A percentile compares a stretch with the other conserved stretches of the same genome.
These are phyloP conservation scores for Claviceps maximensis DNA, from an alignment of 2,329 filamentous ascomycete species.

Conservation along the genomic window DNA sequence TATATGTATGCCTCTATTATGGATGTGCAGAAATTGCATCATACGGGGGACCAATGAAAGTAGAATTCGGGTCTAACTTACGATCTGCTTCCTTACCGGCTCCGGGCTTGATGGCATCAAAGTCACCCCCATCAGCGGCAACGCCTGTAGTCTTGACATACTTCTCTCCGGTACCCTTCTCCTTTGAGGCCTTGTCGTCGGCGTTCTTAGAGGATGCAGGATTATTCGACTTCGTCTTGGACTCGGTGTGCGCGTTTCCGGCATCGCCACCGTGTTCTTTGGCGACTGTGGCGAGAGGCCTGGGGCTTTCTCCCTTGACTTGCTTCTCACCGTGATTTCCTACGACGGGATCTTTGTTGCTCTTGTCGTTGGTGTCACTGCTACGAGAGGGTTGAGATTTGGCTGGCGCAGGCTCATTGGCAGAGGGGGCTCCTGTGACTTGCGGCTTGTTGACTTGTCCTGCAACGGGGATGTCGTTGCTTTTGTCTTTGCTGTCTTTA, in stretches of 20 bases:
- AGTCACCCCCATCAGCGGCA: conserved; percentile 51
- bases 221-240: not conserved
- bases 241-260: conserved; percentile 7
- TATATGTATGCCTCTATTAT: too few species aligned
- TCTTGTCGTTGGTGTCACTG: not conserved
- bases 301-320: conserved; percentile 15
- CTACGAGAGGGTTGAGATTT: conserved; percentile 5
- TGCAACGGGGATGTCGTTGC: not conserved
- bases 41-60: not conserved
- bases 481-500: too few species aligned
- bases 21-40: not conserved
- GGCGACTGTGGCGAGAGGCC: conserved; percentile 23
- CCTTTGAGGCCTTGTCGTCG: conserved; percentile 10
- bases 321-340: conserved; percentile 22
- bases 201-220: not conserved
- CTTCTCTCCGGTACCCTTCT: conserved; percentile 39
- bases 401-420: not conserved
- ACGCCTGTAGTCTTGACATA: conserved; percentile 46
- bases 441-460: not conserved
- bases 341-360: conserved; percentile 19
- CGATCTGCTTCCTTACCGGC: conserved; percentile 55
- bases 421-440: not conserved
- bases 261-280: conserved; percentile 20
- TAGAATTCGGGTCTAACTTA: conserved; percentile 24
- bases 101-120: conserved; percentile 50